Base-by-base conservation (phyloP, 1,284 basidiomycete species). In the Rhodotorula sp. region DNA sequence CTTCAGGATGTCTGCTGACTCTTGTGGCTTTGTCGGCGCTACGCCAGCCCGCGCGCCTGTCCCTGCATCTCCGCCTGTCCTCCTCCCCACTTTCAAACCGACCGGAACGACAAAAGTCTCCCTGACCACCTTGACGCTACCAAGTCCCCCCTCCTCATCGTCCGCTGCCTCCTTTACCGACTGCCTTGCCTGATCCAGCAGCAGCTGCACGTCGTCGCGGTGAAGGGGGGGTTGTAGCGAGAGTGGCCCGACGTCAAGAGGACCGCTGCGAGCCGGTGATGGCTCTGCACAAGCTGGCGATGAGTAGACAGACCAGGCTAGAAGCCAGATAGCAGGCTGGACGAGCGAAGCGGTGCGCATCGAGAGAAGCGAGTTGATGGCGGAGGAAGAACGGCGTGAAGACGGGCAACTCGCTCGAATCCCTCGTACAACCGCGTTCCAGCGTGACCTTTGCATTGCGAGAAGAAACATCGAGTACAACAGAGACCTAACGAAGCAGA, bases 1-100 rank as follows among this genome's bases (percentile, higher is more conserved):
- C 54, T 58, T 55, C 22, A 59, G 22, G 4, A 70, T 61, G 49
- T 70, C 54, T 13, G 68, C 68, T 5, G 68, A 47, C 11, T 61
- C 67, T 19, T 47, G 58, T 20, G 32, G 59, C 32, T 56, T 6
- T 22, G 36, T 46, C 13, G 39, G 22, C 1, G 48, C 58, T 27
- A 29, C 7, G 27, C 29, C 11, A 4, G 20, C 48, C 32, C 19
- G 15, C 34, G 52, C 5, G 4, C 5, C 59, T 2, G 34, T 29
- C 11, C 29, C 39, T 11, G 2, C 51, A 7, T 30, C 29, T 24
- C 6, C 22, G 1, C 20, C 60, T 15, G 60, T 36, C 13, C 20
- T 44, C 39, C 39, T 44, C 39, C 39, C 39, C 39, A 44, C 39
- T 15, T 44, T 44, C 39, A 17, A 44, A 44, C 39, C 39, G 39